Evolutionary conservation across 805 yeast genomes (phyloP), one percentile per base, ranked within the genome.

Genomic region (Metschnikowia drakensbergensis): DNA sequence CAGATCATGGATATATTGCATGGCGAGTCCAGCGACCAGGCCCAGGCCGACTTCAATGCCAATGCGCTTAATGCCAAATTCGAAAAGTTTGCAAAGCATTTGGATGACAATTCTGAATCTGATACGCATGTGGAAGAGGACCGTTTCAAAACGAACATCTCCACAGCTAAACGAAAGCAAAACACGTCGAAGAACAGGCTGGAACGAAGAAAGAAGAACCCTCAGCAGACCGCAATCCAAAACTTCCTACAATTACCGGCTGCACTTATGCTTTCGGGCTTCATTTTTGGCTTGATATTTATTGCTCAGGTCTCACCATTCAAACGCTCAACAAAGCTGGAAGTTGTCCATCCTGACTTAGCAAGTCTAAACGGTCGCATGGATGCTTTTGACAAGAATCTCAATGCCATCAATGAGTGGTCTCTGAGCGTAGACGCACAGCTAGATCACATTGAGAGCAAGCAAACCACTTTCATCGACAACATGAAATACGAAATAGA

Each of bases 361-460:
- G 9, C 43, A 1, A 49, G 45, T 8, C 39, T 54, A 17, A 39
- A 42, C 17, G 38, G 50, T 2, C 52, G 55, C 25, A 42, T 58
- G 6, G 45, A 46, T 7, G 26, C 11, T 11, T 52, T 56, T 17
- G 55, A 51, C 10, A 45, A 47, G 30, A 51, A 38, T 6, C 47
- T 58, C 11, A 42, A 48, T 32, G 50, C 54, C 26, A 46, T 63
- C 22, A 41, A 45, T 32, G 58, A 57, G 7, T 37, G 57, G 6
- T 49, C 63, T 2, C 37, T 31, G 13, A 54, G 54, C 2, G 45
- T 65, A 8, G 53, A 57, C 13, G 47, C 48, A 17, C 58, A 55
- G 29, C 60, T 61, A 30, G 65, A 60, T 26, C 45, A 48, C 13
- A 27, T 60, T 2, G 57, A 57, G n/a, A 25, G 52, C 4, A 58